Evolutionary conservation across 768 basidiomycete species (phyloP), one percentile per base, ranked within the genome.

Genomic region (Hortiboletus campestris): DNA sequence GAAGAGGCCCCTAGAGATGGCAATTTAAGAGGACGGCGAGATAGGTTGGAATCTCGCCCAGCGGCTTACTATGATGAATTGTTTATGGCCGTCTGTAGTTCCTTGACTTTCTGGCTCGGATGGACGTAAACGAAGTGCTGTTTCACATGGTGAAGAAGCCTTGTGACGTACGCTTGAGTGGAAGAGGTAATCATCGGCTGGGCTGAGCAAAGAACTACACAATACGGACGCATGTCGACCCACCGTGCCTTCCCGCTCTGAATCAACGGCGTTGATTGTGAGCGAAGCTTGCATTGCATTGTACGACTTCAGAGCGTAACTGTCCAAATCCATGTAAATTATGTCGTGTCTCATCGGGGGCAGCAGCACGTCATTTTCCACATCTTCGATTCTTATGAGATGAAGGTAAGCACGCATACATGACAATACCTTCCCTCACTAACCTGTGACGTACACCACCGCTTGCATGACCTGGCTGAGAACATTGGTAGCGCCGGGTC

Each of bases 371-470:
- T 93, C 90, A 43, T 75, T 67, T 64, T 93, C 90, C 3, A 93
- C 81, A 56, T 91, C 89, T 51, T 86, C 79, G 16, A 90, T 82
- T 36, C 90, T 90, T 58, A 12, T 46, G 36, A 39, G 22, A 31
- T 41, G 31, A 17, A 47, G 11, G 35, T 61, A 38, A 62, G 38
- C 14, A 42, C 16, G 25, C 25, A 32, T 9, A 34, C n/a, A 17
- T 8, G n/a, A 25, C 17, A 31, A 5, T 19, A 45, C 16, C 39
- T 51, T 56, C n/a, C 57, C 48, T 36, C 20, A 41, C 80, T 53
- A 60, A 85, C 89, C 80, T 75, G 68, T 93, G 91, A 39, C 91
- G 83, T 58, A 93, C 89, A 93, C 92, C 7, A 84, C 78, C 63
- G 77, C 77, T 53, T 78, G 72, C 90, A 93, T 91, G 5, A 92